A percentile compares a stretch with the other conserved stretches of the same genome.
Conservation (phyloP, 2,329 filamentous ascomycete species). For the Coleophoma eucalyptorum region DNA sequence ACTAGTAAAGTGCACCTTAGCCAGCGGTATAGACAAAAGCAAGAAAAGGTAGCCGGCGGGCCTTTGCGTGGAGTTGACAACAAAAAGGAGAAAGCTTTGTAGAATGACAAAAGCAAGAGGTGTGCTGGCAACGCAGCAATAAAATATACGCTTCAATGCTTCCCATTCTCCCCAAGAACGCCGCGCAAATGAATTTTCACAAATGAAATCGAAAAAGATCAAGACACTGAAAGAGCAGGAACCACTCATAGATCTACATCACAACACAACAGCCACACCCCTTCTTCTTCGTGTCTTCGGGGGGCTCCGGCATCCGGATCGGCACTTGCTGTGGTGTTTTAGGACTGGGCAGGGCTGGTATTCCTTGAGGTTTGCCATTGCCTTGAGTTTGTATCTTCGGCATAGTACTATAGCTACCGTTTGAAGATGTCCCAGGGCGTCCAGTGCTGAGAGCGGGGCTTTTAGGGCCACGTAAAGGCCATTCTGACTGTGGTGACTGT, state of each 20-base stretch:
- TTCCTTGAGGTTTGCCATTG: constrained; percentile 33
- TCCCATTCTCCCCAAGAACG: neutral
- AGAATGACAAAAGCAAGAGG: too few species aligned
- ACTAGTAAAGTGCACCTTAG: too few species aligned
- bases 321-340: constrained; percentile 30
- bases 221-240: neutral
- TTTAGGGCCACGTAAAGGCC: constrained; percentile 51
- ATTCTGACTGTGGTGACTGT: constrained; percentile 43
- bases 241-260: constrained; percentile 33
- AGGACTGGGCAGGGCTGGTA: constrained; percentile 17
- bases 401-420: constrained; percentile 54
- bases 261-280: constrained; percentile 46
- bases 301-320: constrained; percentile 48
- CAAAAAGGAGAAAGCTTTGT: too few species aligned
- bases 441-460: constrained; percentile 44
- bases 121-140: neutral
- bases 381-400: constrained; percentile 44
- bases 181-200: constrained; percentile 1
- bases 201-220: neutral
- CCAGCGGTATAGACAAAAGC: neutral
- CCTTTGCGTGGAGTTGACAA: neutral
- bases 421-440: constrained; percentile 35
- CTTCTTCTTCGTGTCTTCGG: constrained; percentile 43
- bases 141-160: too few species aligned
- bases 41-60: neutral